These are phyloP conservation scores for Alternaria novae-zelandiae DNA, from an alignment of 2,329 filamentous ascomycete species.

Conservation along the genomic window DNA sequence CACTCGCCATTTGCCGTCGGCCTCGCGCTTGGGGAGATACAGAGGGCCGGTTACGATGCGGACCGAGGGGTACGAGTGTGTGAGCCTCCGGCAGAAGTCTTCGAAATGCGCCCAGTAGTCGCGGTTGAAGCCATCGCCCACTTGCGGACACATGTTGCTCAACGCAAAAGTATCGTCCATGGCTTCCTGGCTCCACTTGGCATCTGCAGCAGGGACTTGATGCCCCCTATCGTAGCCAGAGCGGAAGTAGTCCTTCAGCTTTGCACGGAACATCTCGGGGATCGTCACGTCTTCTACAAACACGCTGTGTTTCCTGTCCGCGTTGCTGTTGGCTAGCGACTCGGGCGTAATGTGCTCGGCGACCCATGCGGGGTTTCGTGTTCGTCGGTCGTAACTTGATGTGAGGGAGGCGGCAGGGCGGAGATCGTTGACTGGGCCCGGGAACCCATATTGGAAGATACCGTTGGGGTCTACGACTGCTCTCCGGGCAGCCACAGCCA, in stretches of 20 bases:
- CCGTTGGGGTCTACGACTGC: constrained; percentile 57
- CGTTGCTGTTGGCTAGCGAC: constrained; percentile 76
- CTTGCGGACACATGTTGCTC: constrained; percentile 97
- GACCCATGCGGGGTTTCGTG: constrained; percentile 90
- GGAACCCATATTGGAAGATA: constrained; percentile 72
- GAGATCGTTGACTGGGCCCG: constrained; percentile 85
- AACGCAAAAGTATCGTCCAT: constrained; percentile 96
- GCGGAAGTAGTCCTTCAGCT: constrained; percentile 91
- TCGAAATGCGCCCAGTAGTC: constrained; percentile 99
- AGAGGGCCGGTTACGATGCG: constrained; percentile 91
- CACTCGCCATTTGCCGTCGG: constrained; percentile 94
- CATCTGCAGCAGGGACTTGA: constrained; percentile 95
- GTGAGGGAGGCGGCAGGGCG: constrained; percentile 77
- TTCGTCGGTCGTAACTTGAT: constrained; percentile 88
- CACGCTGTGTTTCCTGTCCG: constrained; percentile 80
- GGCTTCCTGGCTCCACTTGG: constrained; percentile 90
- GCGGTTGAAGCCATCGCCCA: constrained; percentile 96
- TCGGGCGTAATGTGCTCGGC: constrained; percentile 92
- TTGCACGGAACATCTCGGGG: constrained; percentile 85
- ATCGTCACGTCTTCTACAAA: constrained; percentile 84
- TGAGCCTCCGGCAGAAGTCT: constrained; percentile 90
- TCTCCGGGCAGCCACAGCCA: constrained; percentile 26
- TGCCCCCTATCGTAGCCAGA: constrained; percentile 95
- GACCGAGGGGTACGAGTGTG: constrained; percentile 80
- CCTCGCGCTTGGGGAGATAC: constrained; percentile 85